Evolutionary conservation across 202 grass and related monocot genomes (phyloP).

Genomic region (Musa balbisiana): DNA sequence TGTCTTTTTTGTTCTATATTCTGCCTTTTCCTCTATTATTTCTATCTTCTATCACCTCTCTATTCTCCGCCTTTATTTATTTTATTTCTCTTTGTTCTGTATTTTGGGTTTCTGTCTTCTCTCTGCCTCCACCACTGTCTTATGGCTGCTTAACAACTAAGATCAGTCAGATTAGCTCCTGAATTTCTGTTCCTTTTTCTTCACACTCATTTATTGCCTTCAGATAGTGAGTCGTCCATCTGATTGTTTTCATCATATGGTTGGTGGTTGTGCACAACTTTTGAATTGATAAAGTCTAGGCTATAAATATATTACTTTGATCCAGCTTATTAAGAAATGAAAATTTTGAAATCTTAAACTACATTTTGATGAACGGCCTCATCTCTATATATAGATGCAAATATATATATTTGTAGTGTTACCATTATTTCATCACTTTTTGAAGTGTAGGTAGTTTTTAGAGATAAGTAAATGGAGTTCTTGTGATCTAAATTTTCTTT

Average conservation of each 20-base stretch:
- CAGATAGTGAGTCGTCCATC: not conserved
- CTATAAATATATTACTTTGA: too few species aligned
- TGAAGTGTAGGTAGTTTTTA: not conserved
- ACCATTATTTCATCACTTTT: too few species aligned
- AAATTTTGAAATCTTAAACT: not conserved
- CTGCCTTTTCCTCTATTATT: not conserved
- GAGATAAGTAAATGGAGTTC: not conserved
- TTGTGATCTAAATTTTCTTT: not conserved
- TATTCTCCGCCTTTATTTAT: too few species aligned
- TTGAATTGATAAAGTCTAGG: too few species aligned
- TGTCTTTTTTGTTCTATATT: too few species aligned
- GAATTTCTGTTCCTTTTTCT: not conserved
- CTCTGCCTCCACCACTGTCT: too few species aligned
- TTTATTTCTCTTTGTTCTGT: not conserved
- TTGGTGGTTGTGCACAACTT: too few species aligned
- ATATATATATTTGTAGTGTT: too few species aligned
- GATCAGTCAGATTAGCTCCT: too few species aligned
- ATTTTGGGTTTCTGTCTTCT: not conserved
- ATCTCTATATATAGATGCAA: too few species aligned
- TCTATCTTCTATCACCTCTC: not conserved
- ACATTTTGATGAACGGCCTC: not conserved
- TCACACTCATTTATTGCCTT: not conserved
- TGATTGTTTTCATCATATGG: not conserved
- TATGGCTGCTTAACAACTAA: not conserved
- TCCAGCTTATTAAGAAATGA: too few species aligned